Evolutionary conservation across 2,329 filamentous ascomycete species (phyloP).

Genomic region (Aschersonia sp.): DNA sequence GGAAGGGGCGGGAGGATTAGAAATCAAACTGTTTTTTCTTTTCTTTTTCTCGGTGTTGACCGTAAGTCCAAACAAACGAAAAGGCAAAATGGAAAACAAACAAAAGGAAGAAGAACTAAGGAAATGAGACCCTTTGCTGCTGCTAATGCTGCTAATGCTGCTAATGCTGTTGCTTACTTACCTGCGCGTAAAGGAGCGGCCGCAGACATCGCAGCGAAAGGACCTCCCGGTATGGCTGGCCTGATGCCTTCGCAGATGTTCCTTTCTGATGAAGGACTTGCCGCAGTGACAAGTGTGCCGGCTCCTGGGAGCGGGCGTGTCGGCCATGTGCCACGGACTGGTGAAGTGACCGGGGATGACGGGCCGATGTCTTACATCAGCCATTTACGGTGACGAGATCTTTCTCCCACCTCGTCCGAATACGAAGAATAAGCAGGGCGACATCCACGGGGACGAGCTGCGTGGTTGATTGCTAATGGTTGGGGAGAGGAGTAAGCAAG

Average conservation of each 20-base stretch:
- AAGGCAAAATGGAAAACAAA: background rate
- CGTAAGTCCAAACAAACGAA: no score
- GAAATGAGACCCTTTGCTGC: background rate
- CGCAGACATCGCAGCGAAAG: constrained; percentile 20
- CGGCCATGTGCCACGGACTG: background rate
- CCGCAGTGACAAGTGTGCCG: constrained; percentile 24
- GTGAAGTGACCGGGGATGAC: background rate
- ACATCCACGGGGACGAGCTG: no score
- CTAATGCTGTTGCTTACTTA: constrained; percentile 8
- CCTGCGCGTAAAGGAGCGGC: constrained; percentile 23
- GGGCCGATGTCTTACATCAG: background rate
- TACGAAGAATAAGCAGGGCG: background rate
- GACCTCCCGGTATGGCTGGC: constrained; percentile 20
- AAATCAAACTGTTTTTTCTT: background rate
- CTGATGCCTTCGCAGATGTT: constrained; percentile 24
- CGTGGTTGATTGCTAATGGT: no score
- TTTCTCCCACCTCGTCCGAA: background rate
- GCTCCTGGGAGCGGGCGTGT: constrained; percentile 1
- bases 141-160: background rate
- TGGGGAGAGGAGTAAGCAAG: no score
- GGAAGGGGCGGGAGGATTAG: background rate
- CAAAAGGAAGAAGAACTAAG: background rate
- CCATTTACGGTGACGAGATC: background rate
- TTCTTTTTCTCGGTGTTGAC: no score
- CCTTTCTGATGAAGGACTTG: constrained; percentile 24